Base-by-base conservation (phyloP, 495 filamentous ascomycete species). In the Penicillium longicatenatum region DNA sequence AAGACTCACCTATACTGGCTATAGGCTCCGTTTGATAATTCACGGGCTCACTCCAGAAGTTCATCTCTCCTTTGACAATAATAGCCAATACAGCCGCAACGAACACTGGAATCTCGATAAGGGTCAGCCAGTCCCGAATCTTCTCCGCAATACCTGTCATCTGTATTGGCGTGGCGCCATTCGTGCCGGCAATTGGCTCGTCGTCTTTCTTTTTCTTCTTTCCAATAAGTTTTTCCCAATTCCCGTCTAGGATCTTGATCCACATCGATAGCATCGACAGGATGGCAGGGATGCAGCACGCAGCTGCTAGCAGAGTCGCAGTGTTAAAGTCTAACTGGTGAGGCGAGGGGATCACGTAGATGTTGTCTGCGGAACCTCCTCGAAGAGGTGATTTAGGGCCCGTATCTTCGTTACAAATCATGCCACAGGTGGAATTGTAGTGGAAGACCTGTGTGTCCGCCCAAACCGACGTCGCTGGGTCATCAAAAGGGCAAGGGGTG, bases 211-310 rank as follows among this genome's bases (percentile, higher is more conserved):
- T 62, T 10, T 63, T 52, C 21, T 12, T 35, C 20, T 57, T 59
- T 2, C 73, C 71, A 43, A 71, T 74, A 6, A 68, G 57, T 51
- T 73, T 79, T 33, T 67, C 55, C 79, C 79, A 83, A 53, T 85
- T 84, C 16, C 77, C 74, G 57, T 83, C 77, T 4, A 84, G 69
- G 21, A 86, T 85, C 59, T 83, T 85, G 50, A 82, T 79, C 79
- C 76, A 83, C 68, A 75, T 87, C 0, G 75, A 81, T n/a, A 77
- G 69, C 19, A 84, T 70, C 4, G 79, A 82, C 1, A 87, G 70
- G 26, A 86, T 76, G 11, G 81, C 81, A 0, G 83, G 84, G 29
- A 87, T 75, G 54, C 81, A 85, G 59, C 82, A 86, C 17, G 76
- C 84, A 26, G 82, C 82, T 2, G 84, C 78, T 1, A 87, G 66